Evolutionary conservation across 148 eudicot genomes (phyloP), one percentile per base, ranked within the genome.

Genomic region (Heliosperma pusillum): DNA sequence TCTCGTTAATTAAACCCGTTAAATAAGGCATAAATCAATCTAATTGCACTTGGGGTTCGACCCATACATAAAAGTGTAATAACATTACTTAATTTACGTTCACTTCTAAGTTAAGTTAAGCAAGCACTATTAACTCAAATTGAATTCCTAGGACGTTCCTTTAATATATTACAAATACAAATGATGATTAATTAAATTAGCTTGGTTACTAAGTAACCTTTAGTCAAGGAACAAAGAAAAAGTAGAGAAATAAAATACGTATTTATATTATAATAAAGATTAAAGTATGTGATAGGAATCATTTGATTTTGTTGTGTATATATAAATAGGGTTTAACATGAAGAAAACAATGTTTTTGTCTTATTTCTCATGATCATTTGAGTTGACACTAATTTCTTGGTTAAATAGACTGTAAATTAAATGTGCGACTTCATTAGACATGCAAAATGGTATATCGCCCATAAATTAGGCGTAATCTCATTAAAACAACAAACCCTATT

Each of bases 181-280:
- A 24, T 60, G 29, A 60, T 25, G 30, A 26, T 29, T 63, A 63
- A 63, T 63, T 63, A 63, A 63, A 63, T 63, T 63, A 63, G 40
- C 67, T 27, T 63, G 40, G 40, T 63, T 63, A 2, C 40, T 63
- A 63, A 63, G 67, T 12, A 30, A 60, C 64, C 64, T 21, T 60
- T 60, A 22, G 30, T 19, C 4, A 60, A 60, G 64, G 64, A 30
- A 60, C 64, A 60, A 60, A 60, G 64, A 1, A 63, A 63, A 26
- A 27, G 19, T 36, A 26, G 40, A 61, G 13, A 29, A 16, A 3
- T 25, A 60, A 22, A 60, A 25, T 22, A 25, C 1, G 64, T 25
- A 24, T 1, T 1, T 59, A 59, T 9, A 8, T 0, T 7, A 20
- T 59, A 6, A 59, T 2, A 7, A 22, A 20, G 8, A 59, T 3